Evolutionary conservation across 2,329 filamentous ascomycete species (phyloP), one percentile per base, ranked within the genome.

Genomic region (Diaporthe vaccinii): DNA sequence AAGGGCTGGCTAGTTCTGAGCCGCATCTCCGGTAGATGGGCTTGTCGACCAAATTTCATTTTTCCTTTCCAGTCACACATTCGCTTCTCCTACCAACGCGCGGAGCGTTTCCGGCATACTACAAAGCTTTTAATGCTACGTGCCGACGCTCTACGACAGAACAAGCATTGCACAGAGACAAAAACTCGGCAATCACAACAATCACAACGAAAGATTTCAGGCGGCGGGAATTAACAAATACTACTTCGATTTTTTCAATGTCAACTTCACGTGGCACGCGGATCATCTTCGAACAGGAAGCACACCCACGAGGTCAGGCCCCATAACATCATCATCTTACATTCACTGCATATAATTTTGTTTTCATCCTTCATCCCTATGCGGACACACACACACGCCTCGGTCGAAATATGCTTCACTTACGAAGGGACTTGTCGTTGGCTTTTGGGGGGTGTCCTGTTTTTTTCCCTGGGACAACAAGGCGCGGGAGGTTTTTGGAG

Each of bases 61-160:
- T 51, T 69, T 34, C 28, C 17, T 71, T 58, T 49, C 28, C 28
- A 34, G 34, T 72, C 46, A 34, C 10, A 53, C 55, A 65, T 73
- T 65, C 34, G 12, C 61, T 65, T 73, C 71, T 73, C 46, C 20
- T 20, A 44, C 28, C 68, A 58, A 36, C 25, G 71, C 49, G 71
- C 71, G 34, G 58, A 61, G 58, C 61, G 59, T 65, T 73, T 65
- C 34, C 57, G 55, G 61, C 71, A 73, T 65, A 73, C 46, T 62
- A 65, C 58, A 65, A 57, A 62, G 58, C 71, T 65, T 73, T 73
- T 65, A 55, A 65, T 73, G 71, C 71, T 65, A 62, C 58, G 71
- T 61, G 71, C 51, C 71, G 58, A 73, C 46, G 71, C 61, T 73
- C 61, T 55, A 65, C 71, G 53, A 49, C 53, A 36, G 31, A 72